Evolutionary conservation across 1,284 basidiomycete species (phyloP).

Genomic region (Trichosporon ovoides): DNA sequence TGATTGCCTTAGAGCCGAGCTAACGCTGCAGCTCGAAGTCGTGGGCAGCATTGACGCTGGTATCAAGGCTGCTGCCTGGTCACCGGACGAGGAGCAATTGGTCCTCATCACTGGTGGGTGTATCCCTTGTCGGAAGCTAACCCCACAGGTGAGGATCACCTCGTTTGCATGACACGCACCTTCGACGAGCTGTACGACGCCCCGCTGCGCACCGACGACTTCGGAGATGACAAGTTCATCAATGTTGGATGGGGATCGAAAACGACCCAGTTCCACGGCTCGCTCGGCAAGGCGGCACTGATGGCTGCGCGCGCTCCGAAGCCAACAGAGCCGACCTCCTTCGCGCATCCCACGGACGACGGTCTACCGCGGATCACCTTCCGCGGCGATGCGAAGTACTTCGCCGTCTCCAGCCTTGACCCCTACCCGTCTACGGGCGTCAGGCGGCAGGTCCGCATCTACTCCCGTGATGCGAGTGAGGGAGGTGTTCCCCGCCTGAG

Average conservation of each 20-base stretch:
- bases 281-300: conserved; percentile 82
- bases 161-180: conserved; percentile 81
- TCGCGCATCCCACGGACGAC: conserved; percentile 62
- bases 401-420: conserved; percentile 72
- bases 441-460: conserved; percentile 67
- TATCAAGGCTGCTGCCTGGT: conserved; percentile 77
- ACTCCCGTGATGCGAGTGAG: conserved; percentile 56
- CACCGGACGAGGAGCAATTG: conserved; percentile 81
- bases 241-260: conserved; percentile 98
- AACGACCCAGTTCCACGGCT: conserved; percentile 95
- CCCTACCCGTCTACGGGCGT: conserved; percentile 25
- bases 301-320: conserved; percentile 50
- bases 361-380: conserved; percentile 71
- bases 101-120: conserved; percentile 66
- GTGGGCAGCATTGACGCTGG: conserved; percentile 83
- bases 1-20: conserved; percentile 16
- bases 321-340: conserved; percentile 49
- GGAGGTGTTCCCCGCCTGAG: conserved; percentile 62
- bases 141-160: conserved; percentile 63
- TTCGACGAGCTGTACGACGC: conserved; percentile 84
- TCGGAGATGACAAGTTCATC: conserved; percentile 86
- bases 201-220: conserved; percentile 65
- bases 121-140: neutral
- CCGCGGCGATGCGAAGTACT: conserved; percentile 87
- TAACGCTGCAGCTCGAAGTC: conserved; percentile 56